Evolutionary conservation across 352 stramenopile species (phyloP), one percentile per base, ranked within the genome.

Genomic region (Phytophthora citricola): DNA sequence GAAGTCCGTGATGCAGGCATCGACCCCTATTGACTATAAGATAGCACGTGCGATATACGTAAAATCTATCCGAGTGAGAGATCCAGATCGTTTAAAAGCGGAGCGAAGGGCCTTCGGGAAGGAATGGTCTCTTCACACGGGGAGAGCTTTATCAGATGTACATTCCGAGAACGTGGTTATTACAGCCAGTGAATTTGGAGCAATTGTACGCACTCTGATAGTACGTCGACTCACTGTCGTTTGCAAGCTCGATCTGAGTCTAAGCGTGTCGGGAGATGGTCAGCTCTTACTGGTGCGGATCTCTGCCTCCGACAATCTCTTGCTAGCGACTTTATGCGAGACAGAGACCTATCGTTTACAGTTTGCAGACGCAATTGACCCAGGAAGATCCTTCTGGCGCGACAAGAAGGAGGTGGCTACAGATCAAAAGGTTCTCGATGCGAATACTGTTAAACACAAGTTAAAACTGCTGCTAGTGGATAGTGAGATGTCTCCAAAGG

Each of bases 221-320:
- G 52, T 92, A n/a, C 71, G 72, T 10, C 80, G 84, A 2, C 69
- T 92, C 22, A 76, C 72, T 0, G 26, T 20, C 10, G 48, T 66
- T 0, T 92, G 84, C 58, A 87, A 85, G 31, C 32, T 90, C 44
- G 83, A 90, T 57, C 64, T 91, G 49, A 91, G 73, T 34, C 29
- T 91, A 11, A 89, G 71, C 27, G 36, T 92, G 44, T 81, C 79
- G 5, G 57, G 66, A 4, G 72, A 90, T 17, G 84, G 81, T 15
- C 65, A 70, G 39, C 44, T 63, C n/a, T 39, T 90, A 2, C 68
- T 85, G 17, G 66, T 75, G n/a, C 79, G 78, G 29, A 58, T 92
- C 46, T 81, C 75, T 27, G 83, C 81, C 11, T 84, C 81, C 0
- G 81, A 90, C 54, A 89, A 88, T 49, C 64, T 89, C n/a, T 67